Evolutionary conservation across 371 early-diverging fungal genomes (phyloP).

Genomic region (Apophysomyces sp.): DNA sequence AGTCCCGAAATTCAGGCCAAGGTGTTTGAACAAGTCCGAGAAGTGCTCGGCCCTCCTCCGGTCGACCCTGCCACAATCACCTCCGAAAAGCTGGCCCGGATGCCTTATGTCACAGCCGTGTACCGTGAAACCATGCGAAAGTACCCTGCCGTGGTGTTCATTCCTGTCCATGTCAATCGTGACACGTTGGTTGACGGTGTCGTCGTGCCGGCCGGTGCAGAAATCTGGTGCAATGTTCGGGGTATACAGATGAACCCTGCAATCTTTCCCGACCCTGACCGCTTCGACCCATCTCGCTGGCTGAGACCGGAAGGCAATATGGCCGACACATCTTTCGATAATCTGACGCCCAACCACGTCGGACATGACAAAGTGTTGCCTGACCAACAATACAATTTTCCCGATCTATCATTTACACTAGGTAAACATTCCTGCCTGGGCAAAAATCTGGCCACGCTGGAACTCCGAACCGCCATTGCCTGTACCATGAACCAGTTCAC

Average conservation of each 20-base stretch:
- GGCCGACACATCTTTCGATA: slow-evolving; percentile 17
- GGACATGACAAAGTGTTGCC: slow-evolving; percentile 6
- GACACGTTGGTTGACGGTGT: slow-evolving; percentile 38
- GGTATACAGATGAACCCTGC: slow-evolving; percentile 48
- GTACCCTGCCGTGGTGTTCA: slow-evolving; percentile 50
- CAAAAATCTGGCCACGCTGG: slow-evolving; percentile 45
- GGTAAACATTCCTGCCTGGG: slow-evolving; percentile 49
- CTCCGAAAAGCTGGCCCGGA: slow-evolving; percentile 34
- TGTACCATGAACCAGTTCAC: slow-evolving; percentile 38
- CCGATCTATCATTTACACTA: slow-evolving; percentile 44
- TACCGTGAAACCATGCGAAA: slow-evolving; percentile 48
- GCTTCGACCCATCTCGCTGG: slow-evolving; percentile 41
- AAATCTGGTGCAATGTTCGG: slow-evolving; percentile 50
- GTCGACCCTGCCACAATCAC: slow-evolving; percentile 33
- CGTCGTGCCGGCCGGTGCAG: slow-evolving; percentile 39
- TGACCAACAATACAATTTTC: slow-evolving; percentile 41
- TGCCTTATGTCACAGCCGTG: slow-evolving; percentile 46
- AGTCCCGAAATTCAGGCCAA: slow-evolving; percentile 36
- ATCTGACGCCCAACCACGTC: not conserved
- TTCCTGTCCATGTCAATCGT: slow-evolving; percentile 47
- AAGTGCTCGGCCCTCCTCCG: slow-evolving; percentile 42
- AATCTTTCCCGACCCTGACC: slow-evolving; percentile 41
- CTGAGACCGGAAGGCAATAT: slow-evolving; percentile 11
- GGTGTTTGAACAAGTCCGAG: slow-evolving; percentile 34
- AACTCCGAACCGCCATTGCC: slow-evolving; percentile 43